phyloP scores from a whole-genome alignment of 1,284 basidiomycete species.

The Ganoderma resinaceum region DNA sequence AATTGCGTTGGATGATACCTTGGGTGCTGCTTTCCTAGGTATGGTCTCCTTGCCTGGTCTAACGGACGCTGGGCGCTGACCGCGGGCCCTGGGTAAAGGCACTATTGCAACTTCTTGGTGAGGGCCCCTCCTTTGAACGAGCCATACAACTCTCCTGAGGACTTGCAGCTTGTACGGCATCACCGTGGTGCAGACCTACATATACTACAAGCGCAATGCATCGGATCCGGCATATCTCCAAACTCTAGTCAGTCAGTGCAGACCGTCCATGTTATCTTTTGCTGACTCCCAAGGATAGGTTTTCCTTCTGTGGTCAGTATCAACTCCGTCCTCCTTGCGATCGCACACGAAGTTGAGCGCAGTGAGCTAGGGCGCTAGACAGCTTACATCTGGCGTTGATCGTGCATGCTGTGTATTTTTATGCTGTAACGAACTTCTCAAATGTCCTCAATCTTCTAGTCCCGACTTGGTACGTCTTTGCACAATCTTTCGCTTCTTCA shows the following conservation, averaged over 20 bases:
- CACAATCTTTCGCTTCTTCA: not conserved
- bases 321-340: not conserved
- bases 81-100: constrained; percentile 9
- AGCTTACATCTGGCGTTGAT: constrained; percentile 29
- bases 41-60: not conserved
- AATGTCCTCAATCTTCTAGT: constrained; percentile 19
- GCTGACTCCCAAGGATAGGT: constrained; percentile 14
- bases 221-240: constrained; percentile 31
- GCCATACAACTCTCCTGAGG: not conserved
- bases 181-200: constrained; percentile 34
- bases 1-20: constrained; percentile 24
- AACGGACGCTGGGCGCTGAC: not conserved
- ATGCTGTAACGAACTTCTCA: constrained; percentile 28
- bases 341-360: not conserved
- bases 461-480: constrained; percentile 23
- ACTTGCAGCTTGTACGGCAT: constrained; percentile 34
- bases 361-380: constrained; percentile 25
- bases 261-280: not conserved
- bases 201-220: constrained; percentile 33
- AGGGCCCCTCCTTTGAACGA: not conserved
- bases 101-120: constrained; percentile 28
- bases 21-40: constrained; percentile 32
- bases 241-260: constrained; percentile 26
- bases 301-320: constrained; percentile 26
- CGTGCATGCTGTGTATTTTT: constrained; percentile 30